phyloP scores from a whole-genome alignment of 2,329 filamentous ascomycete species.

The Ramularia endophylla region DNA sequence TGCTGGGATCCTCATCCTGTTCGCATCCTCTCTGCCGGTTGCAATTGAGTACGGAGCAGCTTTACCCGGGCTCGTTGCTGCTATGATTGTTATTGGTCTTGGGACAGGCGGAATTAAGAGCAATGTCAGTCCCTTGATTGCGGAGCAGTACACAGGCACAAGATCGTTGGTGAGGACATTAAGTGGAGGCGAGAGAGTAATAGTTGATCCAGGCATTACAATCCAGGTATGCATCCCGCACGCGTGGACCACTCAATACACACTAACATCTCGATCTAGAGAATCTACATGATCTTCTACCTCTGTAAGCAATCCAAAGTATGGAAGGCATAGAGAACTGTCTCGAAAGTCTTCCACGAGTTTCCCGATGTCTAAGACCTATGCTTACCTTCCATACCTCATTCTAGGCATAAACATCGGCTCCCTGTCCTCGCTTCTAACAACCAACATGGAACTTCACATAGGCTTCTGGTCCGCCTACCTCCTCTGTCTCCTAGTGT shows the following conservation, averaged over 20 bases:
- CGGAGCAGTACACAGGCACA: conserved; percentile 37
- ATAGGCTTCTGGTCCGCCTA: conserved; percentile 61
- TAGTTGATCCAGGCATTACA: conserved; percentile 42
- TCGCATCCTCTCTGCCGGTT: conserved; percentile 56
- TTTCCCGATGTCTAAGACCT: too few species aligned
- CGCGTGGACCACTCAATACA: too few species aligned
- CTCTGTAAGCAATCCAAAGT: too few species aligned
- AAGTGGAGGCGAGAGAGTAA: conserved; percentile 38
- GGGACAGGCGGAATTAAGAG: conserved; percentile 76
- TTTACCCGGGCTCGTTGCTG: conserved; percentile 57
- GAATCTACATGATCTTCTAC: conserved; percentile 20
- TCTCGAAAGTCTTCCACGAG: too few species aligned
- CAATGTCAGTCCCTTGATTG: conserved; percentile 54
- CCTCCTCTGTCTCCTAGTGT: conserved; percentile 55
- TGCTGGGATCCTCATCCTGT: conserved; percentile 59
- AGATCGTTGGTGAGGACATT: conserved; percentile 34
- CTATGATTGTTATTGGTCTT: conserved; percentile 61
- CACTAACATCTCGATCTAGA: conserved; percentile 4
- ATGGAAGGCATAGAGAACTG: too few species aligned
- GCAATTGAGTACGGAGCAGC: conserved; percentile 55
- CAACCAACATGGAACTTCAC: conserved; percentile 58
- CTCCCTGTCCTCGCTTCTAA: conserved; percentile 46
- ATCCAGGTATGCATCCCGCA: conserved; percentile 28
- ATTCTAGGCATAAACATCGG: conserved; percentile 73
- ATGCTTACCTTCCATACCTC: too few species aligned